These are phyloP conservation scores for Lobulomyces angularis DNA, from an alignment of 192 early-diverging fungal species.

Conservation along the genomic window DNA sequence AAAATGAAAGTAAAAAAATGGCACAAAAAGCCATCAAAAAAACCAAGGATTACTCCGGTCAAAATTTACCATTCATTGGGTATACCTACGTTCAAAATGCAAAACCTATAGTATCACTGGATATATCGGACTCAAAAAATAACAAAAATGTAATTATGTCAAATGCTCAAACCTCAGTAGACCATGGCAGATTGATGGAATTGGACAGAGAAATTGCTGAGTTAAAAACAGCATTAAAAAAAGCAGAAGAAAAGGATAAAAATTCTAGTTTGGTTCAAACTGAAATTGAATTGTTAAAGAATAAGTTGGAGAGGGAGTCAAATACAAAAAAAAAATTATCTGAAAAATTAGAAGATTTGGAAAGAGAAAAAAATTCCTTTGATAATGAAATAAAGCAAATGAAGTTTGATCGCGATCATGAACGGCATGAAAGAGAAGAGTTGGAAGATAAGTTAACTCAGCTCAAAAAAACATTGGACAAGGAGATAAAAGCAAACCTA, in stretches of 20 bases:
- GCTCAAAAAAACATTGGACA: constrained; percentile 10
- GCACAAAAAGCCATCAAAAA: constrained; percentile 17
- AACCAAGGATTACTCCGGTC: constrained; percentile 52
- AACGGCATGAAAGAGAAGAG: constrained; percentile 9
- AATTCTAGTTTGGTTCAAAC: neutral
- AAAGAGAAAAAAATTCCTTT: constrained; percentile 2
- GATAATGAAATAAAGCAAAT: constrained; percentile 1
- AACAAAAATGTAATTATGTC: constrained; percentile 1
- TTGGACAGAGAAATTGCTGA: neutral
- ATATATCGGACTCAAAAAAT: neutral
- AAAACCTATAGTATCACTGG: constrained; percentile 13
- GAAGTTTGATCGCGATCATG: neutral
- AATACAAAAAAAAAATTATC: neutral
- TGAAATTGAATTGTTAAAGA: neutral
- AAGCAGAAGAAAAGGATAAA: neutral
- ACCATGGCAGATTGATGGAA: neutral
- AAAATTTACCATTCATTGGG: constrained; percentile 76
- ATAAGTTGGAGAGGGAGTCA: neutral
- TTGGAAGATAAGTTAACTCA: constrained; percentile 11
- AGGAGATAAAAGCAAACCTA: neutral
- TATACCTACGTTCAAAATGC: constrained; percentile 55
- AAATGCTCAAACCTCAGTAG: no score
- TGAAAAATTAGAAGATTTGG: neutral
- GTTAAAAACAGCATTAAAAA: neutral
- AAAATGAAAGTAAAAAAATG: constrained; percentile 43